Evolutionary conservation across 2,329 filamentous ascomycete genomes (phyloP), one percentile per base, ranked within the genome.

Genomic region (Nigrospora sphaerica): DNA sequence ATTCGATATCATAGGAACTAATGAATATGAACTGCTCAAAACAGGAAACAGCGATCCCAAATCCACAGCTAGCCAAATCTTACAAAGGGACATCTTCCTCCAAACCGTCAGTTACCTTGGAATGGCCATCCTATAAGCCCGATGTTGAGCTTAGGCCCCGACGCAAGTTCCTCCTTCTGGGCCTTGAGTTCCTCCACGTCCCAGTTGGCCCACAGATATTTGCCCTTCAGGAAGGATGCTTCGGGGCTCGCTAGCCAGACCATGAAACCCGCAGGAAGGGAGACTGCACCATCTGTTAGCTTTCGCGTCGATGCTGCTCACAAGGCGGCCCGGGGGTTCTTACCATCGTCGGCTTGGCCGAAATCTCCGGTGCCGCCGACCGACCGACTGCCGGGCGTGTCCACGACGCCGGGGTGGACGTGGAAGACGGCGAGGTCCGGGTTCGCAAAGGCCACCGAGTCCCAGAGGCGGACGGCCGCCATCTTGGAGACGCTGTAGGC

Each of bases 401-500:
- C 17, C 7, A 60, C 42, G 4, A 64, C 52, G 13, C 71, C 72
- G 0, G 73, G 72, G 23, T 75, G 71, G 14, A 74, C 54, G 31
- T 70, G 66, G 12, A 67, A 57, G 0, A 73, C 63, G 11, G 61
- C 57, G 11, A 73, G 39, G 4, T 54, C 52, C 0, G 65, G 65
- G 47, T 72, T 67, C 44, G 72, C 71, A 4, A 55, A 50, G 1
- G 60, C 62, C 17, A 74, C 52, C 41, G 62, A 65, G 44, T 75
- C 68, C 41, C 72, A 65, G 12, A 73, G 49, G 48, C 68, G 71
- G 33, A 62, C 60, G 0, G 62, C 54, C 0, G 68, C 67, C 16
- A 71, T 48, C 57, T 74, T 75, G 34, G 67, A 66, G 0, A 63
- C 62, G n/a, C 62, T 57, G 52, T 75, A 75, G 9, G 58, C 52